phyloP scores from a whole-genome alignment of 257 asterid genomes.

The Knoxia roxburghii region DNA sequence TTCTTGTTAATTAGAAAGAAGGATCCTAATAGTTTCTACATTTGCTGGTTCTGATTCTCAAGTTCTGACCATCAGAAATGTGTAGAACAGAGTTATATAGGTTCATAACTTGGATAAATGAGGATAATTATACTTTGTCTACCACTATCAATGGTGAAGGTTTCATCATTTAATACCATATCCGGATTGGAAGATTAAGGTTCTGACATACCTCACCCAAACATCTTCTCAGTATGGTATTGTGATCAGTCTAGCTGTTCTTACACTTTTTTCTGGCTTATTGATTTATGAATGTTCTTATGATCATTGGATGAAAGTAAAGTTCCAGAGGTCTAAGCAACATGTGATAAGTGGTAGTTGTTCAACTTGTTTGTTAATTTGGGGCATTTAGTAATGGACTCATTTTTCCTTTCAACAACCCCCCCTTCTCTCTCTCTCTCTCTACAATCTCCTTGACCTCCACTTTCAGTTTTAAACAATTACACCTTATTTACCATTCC shows the following conservation, averaged over 20 bases:
- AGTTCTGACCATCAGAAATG: neutral
- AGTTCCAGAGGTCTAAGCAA: neutral
- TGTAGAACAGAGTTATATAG: neutral
- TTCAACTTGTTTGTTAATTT: neutral
- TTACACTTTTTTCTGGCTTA: neutral
- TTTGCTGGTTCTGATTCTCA: neutral
- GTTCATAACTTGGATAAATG: neutral
- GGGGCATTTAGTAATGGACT: neutral
- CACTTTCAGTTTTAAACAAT: neutral
- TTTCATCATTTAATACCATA: neutral
- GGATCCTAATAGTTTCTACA: neutral
- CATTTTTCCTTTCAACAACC: neutral
- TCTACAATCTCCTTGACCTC: no score
- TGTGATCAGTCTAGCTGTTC: no score
- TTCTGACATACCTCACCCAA: neutral
- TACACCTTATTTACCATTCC: neutral
- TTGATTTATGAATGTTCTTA: neutral
- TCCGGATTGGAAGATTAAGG: neutral
- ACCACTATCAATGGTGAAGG: neutral
- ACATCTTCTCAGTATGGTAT: neutral
- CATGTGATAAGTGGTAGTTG: neutral
- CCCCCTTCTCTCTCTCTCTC: neutral
- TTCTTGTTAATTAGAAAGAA: neutral
- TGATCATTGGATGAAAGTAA: neutral
- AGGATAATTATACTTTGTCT: neutral